These are phyloP conservation scores for Filobasidium floriforme DNA, from an alignment of 768 basidiomycete genomes.

Conservation along the genomic window DNA sequence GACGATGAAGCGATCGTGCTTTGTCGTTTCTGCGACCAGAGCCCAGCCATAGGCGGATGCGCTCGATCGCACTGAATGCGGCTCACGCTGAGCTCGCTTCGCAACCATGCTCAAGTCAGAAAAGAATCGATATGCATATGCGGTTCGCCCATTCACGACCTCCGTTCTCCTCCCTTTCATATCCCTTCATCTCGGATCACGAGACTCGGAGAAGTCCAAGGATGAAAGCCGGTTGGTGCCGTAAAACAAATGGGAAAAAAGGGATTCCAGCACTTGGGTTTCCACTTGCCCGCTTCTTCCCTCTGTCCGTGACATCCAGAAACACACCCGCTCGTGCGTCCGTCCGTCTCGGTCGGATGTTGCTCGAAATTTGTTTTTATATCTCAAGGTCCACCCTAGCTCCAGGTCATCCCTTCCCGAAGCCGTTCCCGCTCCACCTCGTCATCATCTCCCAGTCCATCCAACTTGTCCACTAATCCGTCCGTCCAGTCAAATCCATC, in stretches of 20 bases:
- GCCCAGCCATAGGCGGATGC: too few species aligned
- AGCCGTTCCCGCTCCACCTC: neutral
- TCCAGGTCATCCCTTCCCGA: neutral
- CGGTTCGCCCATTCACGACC: neutral
- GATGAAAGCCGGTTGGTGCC: neutral
- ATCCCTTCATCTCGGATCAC: too few species aligned
- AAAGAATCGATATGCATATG: neutral
- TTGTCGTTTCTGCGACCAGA: too few species aligned
- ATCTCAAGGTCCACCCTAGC: neutral
- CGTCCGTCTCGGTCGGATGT: neutral
- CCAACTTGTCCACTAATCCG: neutral
- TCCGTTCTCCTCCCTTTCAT: too few species aligned
- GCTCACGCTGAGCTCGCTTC: neutral
- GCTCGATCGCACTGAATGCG: neutral
- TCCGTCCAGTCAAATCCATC: conserved; percentile 1
- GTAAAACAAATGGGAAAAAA: conserved; percentile 3
- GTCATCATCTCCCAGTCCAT: neutral
- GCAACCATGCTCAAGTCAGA: neutral
- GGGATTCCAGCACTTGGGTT: conserved; percentile 13
- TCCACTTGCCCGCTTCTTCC: conserved; percentile 1
- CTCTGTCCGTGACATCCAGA: neutral
- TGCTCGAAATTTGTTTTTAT: too few species aligned
- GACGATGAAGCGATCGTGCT: too few species aligned
- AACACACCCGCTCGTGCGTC: neutral
- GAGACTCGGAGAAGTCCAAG: neutral